Evolutionary conservation across 352 stramenopile species (phyloP).

Genomic region (Pythium insidiosum): DNA sequence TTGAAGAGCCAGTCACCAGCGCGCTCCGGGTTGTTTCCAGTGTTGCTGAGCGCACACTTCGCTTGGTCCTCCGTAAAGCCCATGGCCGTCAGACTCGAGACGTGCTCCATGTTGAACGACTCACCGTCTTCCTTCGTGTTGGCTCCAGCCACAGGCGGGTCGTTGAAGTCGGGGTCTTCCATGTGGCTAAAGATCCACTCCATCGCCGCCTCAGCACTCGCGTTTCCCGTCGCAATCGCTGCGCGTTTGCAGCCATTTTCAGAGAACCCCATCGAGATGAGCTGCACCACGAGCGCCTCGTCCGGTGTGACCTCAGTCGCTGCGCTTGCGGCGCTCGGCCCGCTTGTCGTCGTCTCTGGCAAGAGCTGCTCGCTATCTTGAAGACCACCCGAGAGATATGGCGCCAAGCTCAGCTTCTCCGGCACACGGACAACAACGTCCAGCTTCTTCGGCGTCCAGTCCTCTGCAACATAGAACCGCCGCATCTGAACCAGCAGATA

Average conservation of each 20-base stretch:
- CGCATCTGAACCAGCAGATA: slow-evolving; percentile 97
- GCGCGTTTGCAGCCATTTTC: slow-evolving; percentile 97
- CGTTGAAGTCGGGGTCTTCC: slow-evolving; percentile 97
- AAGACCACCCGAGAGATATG: slow-evolving; percentile 83
- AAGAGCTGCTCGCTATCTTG: slow-evolving; percentile 84
- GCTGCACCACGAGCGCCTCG: slow-evolving; percentile 87
- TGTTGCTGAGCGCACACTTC: slow-evolving; percentile 90
- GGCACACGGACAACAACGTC: slow-evolving; percentile 96
- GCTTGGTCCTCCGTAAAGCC: slow-evolving; percentile 88
- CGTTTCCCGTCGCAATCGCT: slow-evolving; percentile 88
- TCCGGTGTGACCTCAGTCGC: slow-evolving; percentile 60
- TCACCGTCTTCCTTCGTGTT: slow-evolving; percentile 29
- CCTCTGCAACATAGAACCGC: slow-evolving; percentile 93
- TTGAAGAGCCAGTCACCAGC: slow-evolving; percentile 98
- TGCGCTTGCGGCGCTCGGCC: slow-evolving; percentile 9
- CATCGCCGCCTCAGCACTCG: slow-evolving; percentile 91
- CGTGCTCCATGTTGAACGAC: slow-evolving; percentile 68
- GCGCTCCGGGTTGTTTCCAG: slow-evolving; percentile 85
- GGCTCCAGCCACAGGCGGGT: slow-evolving; percentile 23
- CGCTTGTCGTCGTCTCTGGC: slow-evolving; percentile 38
- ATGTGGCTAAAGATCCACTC: slow-evolving; percentile 99
- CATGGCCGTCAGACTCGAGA: slow-evolving; percentile 73
- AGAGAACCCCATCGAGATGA: slow-evolving; percentile 98
- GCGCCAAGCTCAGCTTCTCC: slow-evolving; percentile 70
- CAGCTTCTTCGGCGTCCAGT: slow-evolving; percentile 97